These are phyloP conservation scores for Hyphopichia burtonii DNA, from an alignment of 1,139 yeast species.

Conservation along the genomic window DNA sequence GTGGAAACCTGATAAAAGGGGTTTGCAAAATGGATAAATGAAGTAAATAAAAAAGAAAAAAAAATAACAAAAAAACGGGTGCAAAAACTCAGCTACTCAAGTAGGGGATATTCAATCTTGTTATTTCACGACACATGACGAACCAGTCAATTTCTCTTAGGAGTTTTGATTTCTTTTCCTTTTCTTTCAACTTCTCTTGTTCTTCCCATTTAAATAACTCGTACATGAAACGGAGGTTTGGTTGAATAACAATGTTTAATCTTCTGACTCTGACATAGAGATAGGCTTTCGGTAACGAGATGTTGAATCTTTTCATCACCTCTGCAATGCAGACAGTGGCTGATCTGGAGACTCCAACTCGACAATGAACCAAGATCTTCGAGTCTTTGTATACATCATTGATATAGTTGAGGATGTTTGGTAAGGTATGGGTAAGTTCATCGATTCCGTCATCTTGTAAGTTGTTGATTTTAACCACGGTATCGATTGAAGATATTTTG, in stretches of 20 bases:
- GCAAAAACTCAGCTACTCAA: constrained; percentile 9
- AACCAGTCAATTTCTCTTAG: constrained; percentile 86
- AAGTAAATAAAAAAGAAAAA: too few species aligned
- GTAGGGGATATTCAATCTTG: constrained; percentile 68
- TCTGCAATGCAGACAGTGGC: constrained; percentile 53
- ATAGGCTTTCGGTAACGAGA: constrained; percentile 42
- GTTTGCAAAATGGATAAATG: too few species aligned
- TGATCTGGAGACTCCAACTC: constrained; percentile 51
- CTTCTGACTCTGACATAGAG: constrained; percentile 47
- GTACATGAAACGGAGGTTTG: constrained; percentile 48
- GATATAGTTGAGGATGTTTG: constrained; percentile 35
- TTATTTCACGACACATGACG: constrained; percentile 82
- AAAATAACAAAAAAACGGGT: not conserved
- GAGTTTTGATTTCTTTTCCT: constrained; percentile 2
- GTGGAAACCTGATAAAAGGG: too few species aligned
- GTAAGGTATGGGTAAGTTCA: constrained; percentile 35
- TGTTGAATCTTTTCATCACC: constrained; percentile 40
- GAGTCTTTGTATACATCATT: constrained; percentile 28
- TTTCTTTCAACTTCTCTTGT: constrained; percentile 18
- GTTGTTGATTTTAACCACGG: constrained; percentile 46
- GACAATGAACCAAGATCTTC: constrained; percentile 45
- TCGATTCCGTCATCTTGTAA: constrained; percentile 51
- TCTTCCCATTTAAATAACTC: constrained; percentile 53
- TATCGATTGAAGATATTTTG: constrained; percentile 17
- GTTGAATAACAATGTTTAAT: constrained; percentile 48